phyloP scores from a whole-genome alignment of 139 green algal genomes.

The Coelastrella sp. region DNA sequence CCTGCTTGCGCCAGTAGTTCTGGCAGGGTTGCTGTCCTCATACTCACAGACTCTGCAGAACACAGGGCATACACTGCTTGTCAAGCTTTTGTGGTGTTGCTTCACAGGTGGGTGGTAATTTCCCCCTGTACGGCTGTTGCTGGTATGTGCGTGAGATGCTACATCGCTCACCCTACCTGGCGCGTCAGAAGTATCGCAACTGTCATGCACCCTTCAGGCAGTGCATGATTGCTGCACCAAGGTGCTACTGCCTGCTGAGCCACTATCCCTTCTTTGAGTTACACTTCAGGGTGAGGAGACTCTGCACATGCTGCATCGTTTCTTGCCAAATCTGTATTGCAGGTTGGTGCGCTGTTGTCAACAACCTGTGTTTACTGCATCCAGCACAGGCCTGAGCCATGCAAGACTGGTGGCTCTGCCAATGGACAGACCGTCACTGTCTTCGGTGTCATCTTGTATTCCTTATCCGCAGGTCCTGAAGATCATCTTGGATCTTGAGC shows the following conservation, averaged over 20 bases:
- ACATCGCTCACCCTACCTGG: slow-evolving; percentile 77
- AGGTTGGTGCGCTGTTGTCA: no score
- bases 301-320: no score
- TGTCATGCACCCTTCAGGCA: slow-evolving; percentile 63
- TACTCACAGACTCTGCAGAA: no score
- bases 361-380: no score
- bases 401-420: no score
- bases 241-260: slow-evolving; percentile 92
- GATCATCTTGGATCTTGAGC: slow-evolving; percentile 85
- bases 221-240: slow-evolving; percentile 82
- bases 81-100: no score
- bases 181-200: slow-evolving; percentile 22
- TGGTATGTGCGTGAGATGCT: slow-evolving; percentile 83
- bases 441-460: neutral
- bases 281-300: slow-evolving; percentile 81
- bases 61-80: no score
- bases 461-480: slow-evolving; percentile 75
- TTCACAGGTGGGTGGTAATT: slow-evolving; percentile 67
- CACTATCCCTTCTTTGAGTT: slow-evolving; percentile 91
- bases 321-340: no score
- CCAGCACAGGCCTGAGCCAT: no score
- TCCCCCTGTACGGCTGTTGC: slow-evolving; percentile 90
- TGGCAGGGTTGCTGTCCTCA: no score
- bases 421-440: no score
- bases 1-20: no score